phyloP scores from a whole-genome alignment of 2,329 filamentous ascomycete genomes.

The Claviceps pusilla region DNA sequence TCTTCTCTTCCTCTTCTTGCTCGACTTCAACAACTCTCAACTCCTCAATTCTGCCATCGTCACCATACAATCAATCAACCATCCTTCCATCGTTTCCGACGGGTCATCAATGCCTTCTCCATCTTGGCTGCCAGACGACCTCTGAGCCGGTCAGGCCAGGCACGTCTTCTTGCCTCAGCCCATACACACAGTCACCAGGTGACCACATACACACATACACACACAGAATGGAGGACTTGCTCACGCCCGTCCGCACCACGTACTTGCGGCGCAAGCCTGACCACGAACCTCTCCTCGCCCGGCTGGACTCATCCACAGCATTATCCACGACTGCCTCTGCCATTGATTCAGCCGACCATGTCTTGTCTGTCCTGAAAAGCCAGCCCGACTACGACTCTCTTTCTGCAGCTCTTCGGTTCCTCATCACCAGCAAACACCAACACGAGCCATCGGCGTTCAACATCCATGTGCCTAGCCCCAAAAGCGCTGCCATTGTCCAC shows the following conservation, averaged over 20 bases:
- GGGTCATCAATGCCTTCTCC: background rate
- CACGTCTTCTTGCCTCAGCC: too few relatives aligned
- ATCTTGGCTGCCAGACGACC: background rate
- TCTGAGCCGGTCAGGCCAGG: background rate
- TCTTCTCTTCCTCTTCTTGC: background rate
- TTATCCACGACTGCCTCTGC: background rate
- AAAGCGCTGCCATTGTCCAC: slow-evolving; percentile 61
- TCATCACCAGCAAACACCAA: slow-evolving; percentile 19
- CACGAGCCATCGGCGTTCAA: slow-evolving; percentile 10
- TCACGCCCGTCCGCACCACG: slow-evolving; percentile 38
- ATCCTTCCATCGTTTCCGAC: background rate
- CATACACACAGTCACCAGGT: too few relatives aligned
- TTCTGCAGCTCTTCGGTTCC: slow-evolving; percentile 34
- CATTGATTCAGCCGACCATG: slow-evolving; percentile 29
- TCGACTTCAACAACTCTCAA: background rate
- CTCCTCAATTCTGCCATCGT: background rate
- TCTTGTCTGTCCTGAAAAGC: slow-evolving; percentile 42
- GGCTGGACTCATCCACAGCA: slow-evolving; percentile 15
- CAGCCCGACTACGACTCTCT: slow-evolving; percentile 49
- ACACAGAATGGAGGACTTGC: slow-evolving; percentile 36
- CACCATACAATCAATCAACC: background rate
- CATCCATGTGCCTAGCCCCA: slow-evolving; percentile 39
- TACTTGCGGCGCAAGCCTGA: slow-evolving; percentile 26
- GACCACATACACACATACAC: background rate
- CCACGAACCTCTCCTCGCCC: slow-evolving; percentile 23